Base-by-base conservation (phyloP, 345 rosid genomes). In the Gossypium turneri region DNA sequence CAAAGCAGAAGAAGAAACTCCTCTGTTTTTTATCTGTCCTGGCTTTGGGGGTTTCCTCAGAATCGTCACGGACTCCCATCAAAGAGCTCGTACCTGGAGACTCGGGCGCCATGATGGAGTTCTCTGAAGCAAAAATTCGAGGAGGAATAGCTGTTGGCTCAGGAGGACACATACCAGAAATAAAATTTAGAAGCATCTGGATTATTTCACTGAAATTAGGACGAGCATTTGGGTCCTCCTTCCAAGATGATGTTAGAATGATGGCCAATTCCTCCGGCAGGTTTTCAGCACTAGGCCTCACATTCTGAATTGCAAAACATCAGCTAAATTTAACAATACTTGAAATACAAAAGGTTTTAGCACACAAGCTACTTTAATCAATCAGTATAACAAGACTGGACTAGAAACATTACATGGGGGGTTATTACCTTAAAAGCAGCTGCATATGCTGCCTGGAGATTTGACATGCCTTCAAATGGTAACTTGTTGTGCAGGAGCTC, bases 401-500 rank as follows among this genome's bases (percentile, higher is more conserved):
- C 17, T 34, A 8, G 25, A 9, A 57, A 57, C 13, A 19, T 44
- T n/a, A n/a, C 41, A 67, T 13, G 34, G 74, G 69, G 69, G 59
- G 19, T 20, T 44, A 76, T 64, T 84, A 87, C 98, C 88, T 93
- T 95, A 67, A 95, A 95, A 25, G 97, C 99, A 11, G 96, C 98
- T 50, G 99, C 96, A 81, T 93, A 95, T 78, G 96, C 97, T 72
- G 98, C 99, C 88, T 93, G 97, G 22, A 95, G 97, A 85, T 95
- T 95, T 2, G 97, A 95, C 98, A 94, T 94, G 80, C 98, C 99
- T 79, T 95, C 98, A 73, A 95, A 93, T 22, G 99, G 98, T 74
- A 93, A 58, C 66, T 91, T 93, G 80, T 95, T 95, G 79, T 91
- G 98, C 76, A 93, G 76, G 74, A 95, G 98, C 86, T 95, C 99